Base-by-base conservation (phyloP, 768 basidiomycete genomes). In the Naematelia encephala region DNA sequence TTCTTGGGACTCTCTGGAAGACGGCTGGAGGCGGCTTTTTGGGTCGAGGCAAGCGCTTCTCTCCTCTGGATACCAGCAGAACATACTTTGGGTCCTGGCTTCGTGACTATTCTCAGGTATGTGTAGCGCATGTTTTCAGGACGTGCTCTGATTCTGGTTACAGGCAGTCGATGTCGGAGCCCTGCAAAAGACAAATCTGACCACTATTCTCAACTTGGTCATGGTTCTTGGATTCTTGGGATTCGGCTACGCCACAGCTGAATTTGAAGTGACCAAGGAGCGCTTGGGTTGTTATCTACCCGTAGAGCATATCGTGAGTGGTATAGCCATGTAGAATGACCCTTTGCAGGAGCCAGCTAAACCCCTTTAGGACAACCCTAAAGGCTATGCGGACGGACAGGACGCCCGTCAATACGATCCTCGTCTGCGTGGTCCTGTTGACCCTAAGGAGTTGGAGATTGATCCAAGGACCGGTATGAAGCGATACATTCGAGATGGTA, bases 381-480 rank as follows among this genome's bases (percentile, higher is more conserved):
- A 84, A 75, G 90, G 90, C 12, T 93, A 91, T 67, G 89, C 87
- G 0, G 77, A 83, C 80, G 71, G 86, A 82, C 86, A 89, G 75
- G 91, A 97, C 75, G 84, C 92, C 0, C 81, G 90, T 43, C 81
- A 82, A 68, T 90, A 87, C 67, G 83, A 94, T 68, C 84, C 86
- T 0, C 80, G 82, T 19, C 82, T 97, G 5, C 85, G 93, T 12
- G 85, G 85, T 2, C 91, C 91, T 2, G 86, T 97, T 4, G 85
- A 92, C 69, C 88, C 88, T 0, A 79, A 82, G 30, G 93, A 97
- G 70, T 81, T 94, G 0, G 87, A 92, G 67, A 81, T 97, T 5
- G 93, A 97, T 74, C 84, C 83, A 0, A 79, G 81, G 13, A 89
- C 88, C 0, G 93, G 91, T 1, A 93, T 97, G 91, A 93, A 93